Conservation (phyloP, 257 asterid species). For the Solanum sparsipilum region DNA sequence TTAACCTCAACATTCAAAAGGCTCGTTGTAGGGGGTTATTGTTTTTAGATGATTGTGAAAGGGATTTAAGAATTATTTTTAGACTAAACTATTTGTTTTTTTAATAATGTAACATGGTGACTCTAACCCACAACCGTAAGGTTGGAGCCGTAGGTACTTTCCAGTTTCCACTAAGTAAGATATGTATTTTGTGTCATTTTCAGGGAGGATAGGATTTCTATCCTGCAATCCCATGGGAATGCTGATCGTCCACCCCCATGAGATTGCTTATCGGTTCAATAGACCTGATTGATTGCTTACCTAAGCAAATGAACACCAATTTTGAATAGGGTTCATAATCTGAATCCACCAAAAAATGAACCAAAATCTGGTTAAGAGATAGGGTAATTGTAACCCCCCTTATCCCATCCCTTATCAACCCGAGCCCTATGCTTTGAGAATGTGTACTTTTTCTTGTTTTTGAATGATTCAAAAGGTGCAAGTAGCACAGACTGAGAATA, state of each 20-base stretch:
- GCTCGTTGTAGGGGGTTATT: neutral
- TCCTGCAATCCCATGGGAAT: neutral
- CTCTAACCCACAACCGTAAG: neutral
- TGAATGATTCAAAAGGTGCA: neutral
- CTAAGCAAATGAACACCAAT: neutral
- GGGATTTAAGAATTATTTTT: too few species aligned
- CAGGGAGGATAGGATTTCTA: neutral
- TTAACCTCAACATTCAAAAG: neutral
- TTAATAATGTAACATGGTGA: neutral
- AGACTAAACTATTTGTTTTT: neutral
- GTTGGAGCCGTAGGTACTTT: neutral
- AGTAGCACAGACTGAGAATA: neutral
- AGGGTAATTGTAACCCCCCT: neutral
- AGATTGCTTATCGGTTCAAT: neutral
- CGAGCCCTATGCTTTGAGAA: neutral
- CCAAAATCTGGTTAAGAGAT: neutral
- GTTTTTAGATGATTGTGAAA: neutral
- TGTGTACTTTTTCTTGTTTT: neutral
- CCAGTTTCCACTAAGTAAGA: neutral
- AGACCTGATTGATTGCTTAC: neutral
- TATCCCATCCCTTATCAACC: neutral
- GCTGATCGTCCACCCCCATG: neutral
- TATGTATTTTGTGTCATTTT: neutral
- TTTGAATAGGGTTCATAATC: neutral
- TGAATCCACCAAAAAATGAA: neutral